Conservation (phyloP, 352 stramenopile genomes). For the Nothophytophthora sp. region DNA sequence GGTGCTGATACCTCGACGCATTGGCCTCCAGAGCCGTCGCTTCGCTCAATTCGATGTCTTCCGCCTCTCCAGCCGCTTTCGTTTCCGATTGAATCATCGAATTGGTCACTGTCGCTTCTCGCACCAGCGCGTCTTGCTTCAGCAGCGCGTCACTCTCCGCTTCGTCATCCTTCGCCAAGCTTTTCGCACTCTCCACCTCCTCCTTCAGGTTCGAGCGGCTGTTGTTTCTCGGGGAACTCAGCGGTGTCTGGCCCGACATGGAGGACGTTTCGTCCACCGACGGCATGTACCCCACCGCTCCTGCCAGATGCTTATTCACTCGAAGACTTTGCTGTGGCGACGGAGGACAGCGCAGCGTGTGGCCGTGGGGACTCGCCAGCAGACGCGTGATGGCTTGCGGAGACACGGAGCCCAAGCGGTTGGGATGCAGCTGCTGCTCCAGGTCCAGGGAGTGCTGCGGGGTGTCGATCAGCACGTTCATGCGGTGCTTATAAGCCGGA, state of each 20-base stretch:
- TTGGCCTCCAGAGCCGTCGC: slow-evolving; percentile 4
- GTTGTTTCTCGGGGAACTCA: slow-evolving; percentile 39
- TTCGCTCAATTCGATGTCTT: too few relatives aligned
- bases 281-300: slow-evolving; percentile 67
- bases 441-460: slow-evolving; percentile 35
- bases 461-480: slow-evolving; percentile 39
- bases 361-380: slow-evolving; percentile 20
- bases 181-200: slow-evolving; percentile 6
- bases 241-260: slow-evolving; percentile 49
- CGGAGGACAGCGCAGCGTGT: slow-evolving; percentile 32
- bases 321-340: slow-evolving; percentile 50
- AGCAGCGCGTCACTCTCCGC: slow-evolving; percentile 11
- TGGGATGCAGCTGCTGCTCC: slow-evolving; percentile 37
- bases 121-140: slow-evolving; percentile 23
- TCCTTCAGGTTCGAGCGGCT: slow-evolving; percentile 8
- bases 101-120: slow-evolving; percentile 22
- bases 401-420: slow-evolving; percentile 24
- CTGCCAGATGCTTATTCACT: slow-evolving; percentile 31
- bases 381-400: slow-evolving; percentile 30
- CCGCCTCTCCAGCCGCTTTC: neutral
- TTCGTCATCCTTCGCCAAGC: slow-evolving; percentile 10
- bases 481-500: slow-evolving; percentile 27
- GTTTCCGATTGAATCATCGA: slow-evolving; percentile 6
- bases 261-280: slow-evolving; percentile 66
- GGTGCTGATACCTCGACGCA: slow-evolving; percentile 13